Evolutionary conservation across 1,284 basidiomycete genomes (phyloP).

Genomic region (Gomphus bonarii): DNA sequence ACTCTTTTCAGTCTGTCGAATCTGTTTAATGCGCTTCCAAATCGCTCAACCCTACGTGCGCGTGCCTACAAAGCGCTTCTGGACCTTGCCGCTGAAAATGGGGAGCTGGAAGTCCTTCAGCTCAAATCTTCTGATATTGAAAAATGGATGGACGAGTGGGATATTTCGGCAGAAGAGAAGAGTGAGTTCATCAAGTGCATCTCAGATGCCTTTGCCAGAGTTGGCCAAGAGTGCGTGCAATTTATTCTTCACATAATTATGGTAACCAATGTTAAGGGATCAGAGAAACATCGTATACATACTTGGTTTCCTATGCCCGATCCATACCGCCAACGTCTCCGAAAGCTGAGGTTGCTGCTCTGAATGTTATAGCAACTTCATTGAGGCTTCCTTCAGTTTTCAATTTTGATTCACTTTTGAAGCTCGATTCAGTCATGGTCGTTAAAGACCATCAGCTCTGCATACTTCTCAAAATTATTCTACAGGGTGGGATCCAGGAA

Average conservation of each 20-base stretch:
- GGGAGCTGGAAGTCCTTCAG: conserved; percentile 61
- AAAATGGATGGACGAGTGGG: conserved; percentile 74
- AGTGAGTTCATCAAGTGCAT: conserved; percentile 60
- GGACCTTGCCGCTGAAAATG: conserved; percentile 50
- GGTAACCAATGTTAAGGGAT: background rate
- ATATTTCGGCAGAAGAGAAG: conserved; percentile 56
- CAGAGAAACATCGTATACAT: conserved; percentile 55
- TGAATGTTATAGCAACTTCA: conserved; percentile 56
- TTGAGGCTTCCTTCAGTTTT: conserved; percentile 64
- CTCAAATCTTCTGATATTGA: conserved; percentile 55
- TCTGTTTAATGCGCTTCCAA: conserved; percentile 76
- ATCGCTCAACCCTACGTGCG: conserved; percentile 56
- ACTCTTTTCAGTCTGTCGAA: conserved; percentile 59
- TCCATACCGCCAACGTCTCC: conserved; percentile 45
- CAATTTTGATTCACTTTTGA: conserved; percentile 77
- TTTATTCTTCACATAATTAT: background rate
- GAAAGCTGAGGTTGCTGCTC: conserved; percentile 39
- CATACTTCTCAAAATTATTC: conserved; percentile 62
- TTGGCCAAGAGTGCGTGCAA: conserved; percentile 43
- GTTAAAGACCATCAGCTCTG: conserved; percentile 59
- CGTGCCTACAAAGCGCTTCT: conserved; percentile 62
- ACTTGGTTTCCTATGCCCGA: conserved; percentile 49
- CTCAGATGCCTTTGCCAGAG: conserved; percentile 50
- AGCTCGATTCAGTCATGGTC: conserved; percentile 62
- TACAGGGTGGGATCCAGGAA: conserved; percentile 55